Base-by-base conservation (phyloP, 1,139 yeast genomes). In the Ogataea hybrid region DNA sequence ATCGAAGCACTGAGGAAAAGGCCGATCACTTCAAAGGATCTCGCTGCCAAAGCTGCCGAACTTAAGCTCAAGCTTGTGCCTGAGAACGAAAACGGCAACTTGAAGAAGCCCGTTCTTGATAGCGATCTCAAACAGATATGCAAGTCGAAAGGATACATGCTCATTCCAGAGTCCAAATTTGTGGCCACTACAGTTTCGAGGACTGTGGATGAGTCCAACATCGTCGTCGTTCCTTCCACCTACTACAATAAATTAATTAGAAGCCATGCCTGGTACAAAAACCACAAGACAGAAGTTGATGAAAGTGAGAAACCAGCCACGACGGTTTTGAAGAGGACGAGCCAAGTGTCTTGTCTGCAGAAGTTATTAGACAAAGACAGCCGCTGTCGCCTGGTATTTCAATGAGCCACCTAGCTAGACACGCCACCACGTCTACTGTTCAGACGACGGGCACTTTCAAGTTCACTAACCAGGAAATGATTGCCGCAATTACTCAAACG, bases 401-500 rank as follows among this genome's bases (percentile, higher is more conserved):
- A 3, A 29, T 44, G 3, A 39, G 28, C 9, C 46, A 44, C 6
- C 28, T 48, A n/a, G 39, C 44, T 6, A 41, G 44, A 28, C 47
- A 43, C 11, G 40, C 47, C 10, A 39, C 49, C 1, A 22, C 39
- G 9, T 43, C 48, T 5, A 57, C 63, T 5, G 37, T 57, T 16
- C 49, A 49, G 35, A 51, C 61, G 1, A 58, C 85, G 58, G 83
- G 82, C 36, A 83, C 92, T 0, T 74, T 81, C 58, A 82, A 81
- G 4, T 82, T 92, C 0, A 79, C 84, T 3, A 92, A 83, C 51
- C 78, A 76, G 41, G 77, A 80, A 34, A 85, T 87, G 76, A 84
- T 87, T 51, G 90, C 94, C 2, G 92, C 94, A 3, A 78, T 92
- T 43, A 85, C 97, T 0, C 96, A 89, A 62, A 84, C 94, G 6